Percentiles rank a stretch among this genome's conserved stretches.
Conservation (phyloP, 192 early-diverging fungal genomes). For the Mortierella hygrophila region DNA sequence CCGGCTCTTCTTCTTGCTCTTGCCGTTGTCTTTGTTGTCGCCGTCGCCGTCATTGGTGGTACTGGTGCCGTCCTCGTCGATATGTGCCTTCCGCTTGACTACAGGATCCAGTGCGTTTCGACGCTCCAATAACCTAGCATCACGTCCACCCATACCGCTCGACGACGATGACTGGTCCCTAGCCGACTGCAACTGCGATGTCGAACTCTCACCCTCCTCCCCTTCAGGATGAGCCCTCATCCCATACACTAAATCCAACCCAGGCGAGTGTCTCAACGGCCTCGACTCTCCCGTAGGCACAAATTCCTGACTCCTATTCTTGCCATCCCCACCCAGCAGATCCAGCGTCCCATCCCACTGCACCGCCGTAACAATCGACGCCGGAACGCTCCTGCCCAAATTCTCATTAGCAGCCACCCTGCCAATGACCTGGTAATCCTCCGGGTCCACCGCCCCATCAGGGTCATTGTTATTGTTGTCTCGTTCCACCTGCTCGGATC, state of each 20-base stretch:
- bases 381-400: conserved; percentile 1
- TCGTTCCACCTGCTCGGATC: too few relatives aligned
- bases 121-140: not conserved
- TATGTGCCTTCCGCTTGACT: not conserved
- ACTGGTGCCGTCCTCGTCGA: not conserved
- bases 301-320: not conserved
- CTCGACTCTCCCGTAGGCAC: not conserved
- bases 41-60: not conserved
- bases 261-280: not conserved
- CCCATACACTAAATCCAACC: conserved; percentile 29
- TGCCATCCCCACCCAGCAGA: not conserved
- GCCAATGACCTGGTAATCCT: conserved; percentile 12
- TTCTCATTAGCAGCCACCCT: conserved; percentile 22
- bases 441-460: not conserved
- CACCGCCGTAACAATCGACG: conserved; percentile 8
- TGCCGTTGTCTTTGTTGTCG: not conserved
- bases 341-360: conserved; percentile 32
- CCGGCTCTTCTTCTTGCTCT: not conserved
- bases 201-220: not conserved
- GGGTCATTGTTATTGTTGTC: not conserved
- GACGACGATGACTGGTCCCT: not conserved
- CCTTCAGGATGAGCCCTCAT: conserved; percentile 20
- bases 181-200: not conserved
- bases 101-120: not conserved
- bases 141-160: not conserved